Base-by-base conservation (phyloP, 345 rosid species). In the Isatis tinctoria region DNA sequence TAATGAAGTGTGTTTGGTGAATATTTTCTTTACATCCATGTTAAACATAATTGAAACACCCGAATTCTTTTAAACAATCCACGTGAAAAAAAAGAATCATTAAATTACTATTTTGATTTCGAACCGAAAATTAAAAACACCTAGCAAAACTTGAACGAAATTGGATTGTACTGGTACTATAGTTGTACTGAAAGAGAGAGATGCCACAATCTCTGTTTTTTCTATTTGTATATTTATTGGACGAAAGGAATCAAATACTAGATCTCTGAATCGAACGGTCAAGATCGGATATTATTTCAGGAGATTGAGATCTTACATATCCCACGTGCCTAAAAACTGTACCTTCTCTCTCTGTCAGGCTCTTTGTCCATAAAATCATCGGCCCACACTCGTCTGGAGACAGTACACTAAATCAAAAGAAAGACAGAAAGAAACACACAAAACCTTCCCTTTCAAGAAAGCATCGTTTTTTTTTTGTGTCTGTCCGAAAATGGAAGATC, bases 401-500 rank as follows among this genome's bases (percentile, higher is more conserved):
- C 60, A 75, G 64, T 41, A 69, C 74, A 75, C 70, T 52, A 14
- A 65, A 27, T 24, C 51, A 37, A 74, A 56, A 62, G 53, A 73
- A 26, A 43, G 41, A 49, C 10, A 49, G 52, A 58, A 40, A 45
- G 10, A 40, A 0, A 22, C 37, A 59, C 32, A 39, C 27, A 44
- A 63, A 76, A 62, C 51, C 72, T 76, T 70, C 72, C 53, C 16
- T 64, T 70, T 65, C 72, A 77, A 70, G 80, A 57, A 77, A 77
- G 72, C 59, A 76, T 76, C 5, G 48, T 53, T 32, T 33, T 41
- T 2, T 49, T 32, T 32, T 1, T 28, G 14, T 26, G 3, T 57
- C 3, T 28, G 70, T 76, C 66, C 37, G 54, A 64, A 70, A 70
- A 76, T 76, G 80, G 80, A 77, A 64, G 22, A 70, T 47, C 72